These are phyloP conservation scores for Colletotrichum orbiculare DNA, from an alignment of 2,329 filamentous ascomycete species.

Conservation along the genomic window DNA sequence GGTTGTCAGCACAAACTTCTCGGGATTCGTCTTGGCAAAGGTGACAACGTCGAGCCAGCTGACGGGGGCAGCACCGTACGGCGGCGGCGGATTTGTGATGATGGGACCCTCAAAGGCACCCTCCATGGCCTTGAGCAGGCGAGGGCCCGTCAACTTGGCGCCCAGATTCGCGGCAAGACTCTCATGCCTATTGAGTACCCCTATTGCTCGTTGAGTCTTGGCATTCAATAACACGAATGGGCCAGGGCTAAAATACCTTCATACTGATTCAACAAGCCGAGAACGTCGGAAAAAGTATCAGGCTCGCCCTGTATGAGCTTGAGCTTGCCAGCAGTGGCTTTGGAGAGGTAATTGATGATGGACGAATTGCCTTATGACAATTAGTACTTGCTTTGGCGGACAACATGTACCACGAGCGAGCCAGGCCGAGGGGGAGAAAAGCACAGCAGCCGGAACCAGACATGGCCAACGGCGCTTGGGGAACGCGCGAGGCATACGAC, in stretches of 20 bases:
- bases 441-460: constrained; percentile 4
- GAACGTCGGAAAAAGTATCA: constrained; percentile 79
- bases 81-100: constrained; percentile 60
- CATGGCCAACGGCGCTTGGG: constrained; percentile 12
- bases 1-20: constrained; percentile 79
- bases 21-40: constrained; percentile 83
- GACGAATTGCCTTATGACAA: constrained; percentile 33
- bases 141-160: constrained; percentile 83
- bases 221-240: constrained; percentile 17
- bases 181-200: constrained; percentile 85
- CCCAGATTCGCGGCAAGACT: constrained; percentile 88
- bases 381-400: constrained; percentile 38
- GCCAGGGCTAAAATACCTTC: constrained; percentile 60
- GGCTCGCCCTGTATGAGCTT: constrained; percentile 63
- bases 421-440: constrained; percentile 2
- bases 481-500: constrained; percentile 2
- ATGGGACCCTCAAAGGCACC: constrained; percentile 86
- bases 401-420: constrained; percentile 18
- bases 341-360: constrained; percentile 66
- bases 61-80: constrained; percentile 66
- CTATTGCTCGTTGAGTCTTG: constrained; percentile 48
- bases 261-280: constrained; percentile 81
- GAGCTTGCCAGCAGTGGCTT: constrained; percentile 56
- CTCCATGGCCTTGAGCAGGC: constrained; percentile 87
- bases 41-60: constrained; percentile 89